Conservation (phyloP, 176 grass and related monocot genomes). For the Bolboschoenus planiculmis region DNA sequence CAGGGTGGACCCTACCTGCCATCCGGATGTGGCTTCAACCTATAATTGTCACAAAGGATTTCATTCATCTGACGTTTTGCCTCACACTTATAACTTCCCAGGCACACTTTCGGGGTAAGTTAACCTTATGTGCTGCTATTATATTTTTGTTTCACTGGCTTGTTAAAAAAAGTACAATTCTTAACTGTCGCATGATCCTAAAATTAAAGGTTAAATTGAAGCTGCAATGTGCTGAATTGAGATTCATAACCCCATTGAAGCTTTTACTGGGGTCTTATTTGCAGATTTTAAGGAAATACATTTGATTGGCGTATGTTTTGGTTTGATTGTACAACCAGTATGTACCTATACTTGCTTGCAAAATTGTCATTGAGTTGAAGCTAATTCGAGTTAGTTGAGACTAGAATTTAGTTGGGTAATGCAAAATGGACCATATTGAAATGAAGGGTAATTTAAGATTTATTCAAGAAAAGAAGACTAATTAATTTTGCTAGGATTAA, state of each 20-base stretch:
- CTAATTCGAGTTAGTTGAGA: not conserved
- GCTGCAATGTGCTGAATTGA: not conserved
- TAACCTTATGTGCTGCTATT: not conserved
- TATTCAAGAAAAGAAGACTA: not conserved
- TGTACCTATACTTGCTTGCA: not conserved
- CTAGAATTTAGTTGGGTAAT: not conserved
- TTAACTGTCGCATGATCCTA: slow-evolving; percentile 4
- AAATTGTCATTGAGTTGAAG: not conserved
- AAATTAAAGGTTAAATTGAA: not conserved
- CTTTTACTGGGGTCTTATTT: not conserved
- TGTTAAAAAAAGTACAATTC: not conserved
- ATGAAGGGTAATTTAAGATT: not conserved
- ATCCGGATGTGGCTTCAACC: slow-evolving; percentile 79
- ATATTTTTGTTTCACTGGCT: not conserved
- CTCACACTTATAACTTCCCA: slow-evolving; percentile 74
- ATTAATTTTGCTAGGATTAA: not conserved
- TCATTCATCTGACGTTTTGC: slow-evolving; percentile 84
- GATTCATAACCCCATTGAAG: not conserved
- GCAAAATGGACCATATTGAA: not conserved
- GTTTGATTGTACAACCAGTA: not conserved
- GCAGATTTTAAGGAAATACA: not conserved
- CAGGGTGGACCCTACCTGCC: slow-evolving; percentile 64
- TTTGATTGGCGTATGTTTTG: not conserved
- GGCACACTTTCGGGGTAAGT: slow-evolving; percentile 65
- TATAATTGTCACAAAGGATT: slow-evolving; percentile 73